Conservation (phyloP, 116 monocot genomes). For the Iris pallida region DNA sequence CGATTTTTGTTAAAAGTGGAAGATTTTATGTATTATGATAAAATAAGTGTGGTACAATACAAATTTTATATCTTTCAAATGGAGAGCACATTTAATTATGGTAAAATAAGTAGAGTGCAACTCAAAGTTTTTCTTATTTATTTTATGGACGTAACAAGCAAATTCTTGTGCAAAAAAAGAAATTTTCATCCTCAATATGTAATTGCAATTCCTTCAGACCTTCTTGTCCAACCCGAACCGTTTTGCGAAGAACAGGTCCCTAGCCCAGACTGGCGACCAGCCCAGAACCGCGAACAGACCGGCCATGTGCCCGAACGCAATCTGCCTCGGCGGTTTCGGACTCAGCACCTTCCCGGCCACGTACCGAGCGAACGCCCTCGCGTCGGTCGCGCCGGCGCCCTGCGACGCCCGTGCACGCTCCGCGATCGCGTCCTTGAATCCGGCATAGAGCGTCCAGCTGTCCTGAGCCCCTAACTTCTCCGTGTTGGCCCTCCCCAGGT, state of each 20-base stretch:
- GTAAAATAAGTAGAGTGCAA: no score
- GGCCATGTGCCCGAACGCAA: slow-evolving; percentile 36
- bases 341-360: slow-evolving; percentile 30
- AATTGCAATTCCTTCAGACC: neutral
- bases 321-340: slow-evolving; percentile 33
- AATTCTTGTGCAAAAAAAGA: neutral
- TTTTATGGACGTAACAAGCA: neutral
- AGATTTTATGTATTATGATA: no score
- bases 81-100: no score
- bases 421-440: slow-evolving; percentile 26
- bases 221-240: slow-evolving; percentile 35
- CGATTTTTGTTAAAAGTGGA: no score
- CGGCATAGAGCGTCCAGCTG: slow-evolving; percentile 29
- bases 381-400: slow-evolving; percentile 23
- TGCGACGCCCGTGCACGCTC: slow-evolving; percentile 47
- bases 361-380: slow-evolving; percentile 17
- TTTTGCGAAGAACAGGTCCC: slow-evolving; percentile 32
- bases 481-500: slow-evolving; percentile 16
- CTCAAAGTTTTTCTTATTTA: no score
- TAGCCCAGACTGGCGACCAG: slow-evolving; percentile 24
- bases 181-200: neutral
- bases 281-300: slow-evolving; percentile 30
- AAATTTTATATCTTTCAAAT: no score
- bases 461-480: slow-evolving; percentile 8
- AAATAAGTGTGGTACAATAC: no score